Base-by-base conservation (phyloP, 2,329 filamentous ascomycete genomes). In the Penicillium sp. region DNA sequence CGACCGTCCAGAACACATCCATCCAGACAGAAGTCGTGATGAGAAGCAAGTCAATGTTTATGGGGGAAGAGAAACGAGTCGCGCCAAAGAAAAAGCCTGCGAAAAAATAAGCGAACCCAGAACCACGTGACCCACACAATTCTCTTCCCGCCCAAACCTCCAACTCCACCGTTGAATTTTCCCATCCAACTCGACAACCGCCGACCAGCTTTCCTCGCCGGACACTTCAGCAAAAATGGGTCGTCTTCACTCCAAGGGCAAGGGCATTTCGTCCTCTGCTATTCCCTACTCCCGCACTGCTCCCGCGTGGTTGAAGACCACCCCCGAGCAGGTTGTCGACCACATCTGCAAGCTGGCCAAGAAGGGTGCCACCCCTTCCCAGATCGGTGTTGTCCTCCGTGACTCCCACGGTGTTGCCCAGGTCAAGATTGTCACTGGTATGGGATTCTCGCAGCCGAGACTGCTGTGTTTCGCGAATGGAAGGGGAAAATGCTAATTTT, bases 161-260 rank as follows among this genome's bases (percentile, higher is more conserved):
- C 44, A 48, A 47, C 50, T 40, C 53, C 50, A 37, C 50, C 54
- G 44, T 61, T 43, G 47, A 53, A 49, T 45, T 48, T 54, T 50
- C 39, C 47, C 59, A 62, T 61, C 61, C 55, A 60, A 59, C 61
- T 65, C 65, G 64, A 64, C 66, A 65, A 67, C 59, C 53, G 54
- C 52, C 57, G 58, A 62, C 58, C 54, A 60, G 53, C 48, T 49
- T 49, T 46, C 56, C 58, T 54, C 60, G 51, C 53, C 57, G 59
- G 61, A 59, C 59, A 61, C 55, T 58, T 59, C 60, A 57, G 53
- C 58, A 63, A 66, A 56, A 65, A 67, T 67, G 65, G 65, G 91
- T 86, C 86, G 92, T 83, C 86, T 97, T 87, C 95, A 98, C 87
- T 88, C 83, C 84, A 95, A 96, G 72, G 92, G 93, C 81, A 97